These are phyloP conservation scores for Cladosporium sp. DNA, from an alignment of 2,329 filamentous ascomycete species.

Conservation along the genomic window DNA sequence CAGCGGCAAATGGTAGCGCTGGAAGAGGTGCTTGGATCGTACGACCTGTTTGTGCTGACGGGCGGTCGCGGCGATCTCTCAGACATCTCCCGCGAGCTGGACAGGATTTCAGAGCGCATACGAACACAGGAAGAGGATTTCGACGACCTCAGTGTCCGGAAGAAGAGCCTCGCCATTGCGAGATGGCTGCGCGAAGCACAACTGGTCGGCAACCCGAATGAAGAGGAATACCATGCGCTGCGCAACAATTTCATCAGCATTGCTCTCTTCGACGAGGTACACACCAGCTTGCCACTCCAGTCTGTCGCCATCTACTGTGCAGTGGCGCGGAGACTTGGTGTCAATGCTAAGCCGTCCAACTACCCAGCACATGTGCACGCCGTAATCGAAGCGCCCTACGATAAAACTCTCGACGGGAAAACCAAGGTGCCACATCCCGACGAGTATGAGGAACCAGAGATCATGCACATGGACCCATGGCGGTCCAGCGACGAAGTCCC, in stretches of 20 bases:
- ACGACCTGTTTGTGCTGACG: constrained; percentile 85
- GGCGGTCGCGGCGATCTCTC: constrained; percentile 72
- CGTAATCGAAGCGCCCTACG: constrained; percentile 64
- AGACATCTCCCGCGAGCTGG: constrained; percentile 63
- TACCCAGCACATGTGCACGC: constrained; percentile 86
- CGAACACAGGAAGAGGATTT: constrained; percentile 56
- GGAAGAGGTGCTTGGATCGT: constrained; percentile 76
- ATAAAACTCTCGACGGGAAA: constrained; percentile 44
- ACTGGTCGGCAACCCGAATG: constrained; percentile 63
- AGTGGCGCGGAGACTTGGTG: constrained; percentile 70
- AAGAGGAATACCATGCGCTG: constrained; percentile 75
- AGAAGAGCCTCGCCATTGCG: constrained; percentile 69
- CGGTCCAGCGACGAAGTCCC: constrained; percentile 68
- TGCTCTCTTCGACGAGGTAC: constrained; percentile 69
- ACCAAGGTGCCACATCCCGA: constrained; percentile 32
- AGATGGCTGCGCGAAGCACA: constrained; percentile 68
- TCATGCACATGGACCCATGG: constrained; percentile 79
- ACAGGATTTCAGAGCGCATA: constrained; percentile 63
- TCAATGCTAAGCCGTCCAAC: constrained; percentile 76
- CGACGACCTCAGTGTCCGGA: constrained; percentile 59
- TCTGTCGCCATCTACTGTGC: constrained; percentile 85
- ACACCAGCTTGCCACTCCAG: constrained; percentile 82
- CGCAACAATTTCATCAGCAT: constrained; percentile 87
- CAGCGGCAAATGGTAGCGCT: constrained; percentile 59
- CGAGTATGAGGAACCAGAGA: constrained; percentile 40